These are phyloP conservation scores for Macrophomina phaseolina DNA, from an alignment of 2,329 filamentous ascomycete species.

Conservation along the genomic window DNA sequence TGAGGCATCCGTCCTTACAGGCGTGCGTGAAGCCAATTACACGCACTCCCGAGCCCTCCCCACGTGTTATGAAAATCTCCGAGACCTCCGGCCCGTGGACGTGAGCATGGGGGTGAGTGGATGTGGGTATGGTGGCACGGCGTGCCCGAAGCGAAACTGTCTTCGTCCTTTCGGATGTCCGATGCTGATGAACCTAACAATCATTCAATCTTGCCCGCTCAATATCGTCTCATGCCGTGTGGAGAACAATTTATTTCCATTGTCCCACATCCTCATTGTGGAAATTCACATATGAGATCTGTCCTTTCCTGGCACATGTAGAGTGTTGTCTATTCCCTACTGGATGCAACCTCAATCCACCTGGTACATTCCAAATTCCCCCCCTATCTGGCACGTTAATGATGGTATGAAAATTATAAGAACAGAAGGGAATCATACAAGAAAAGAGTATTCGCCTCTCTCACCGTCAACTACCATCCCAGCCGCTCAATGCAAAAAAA, in stretches of 20 bases:
- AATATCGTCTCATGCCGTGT: not conserved
- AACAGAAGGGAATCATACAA: conserved; percentile 1
- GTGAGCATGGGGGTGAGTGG: not conserved
- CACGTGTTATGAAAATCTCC: conserved; percentile 6
- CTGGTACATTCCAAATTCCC: conserved; percentile 5
- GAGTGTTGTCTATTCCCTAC: conserved; percentile 2
- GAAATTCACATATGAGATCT: not conserved
- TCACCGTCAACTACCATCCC: not conserved
- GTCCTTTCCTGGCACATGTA: not conserved
- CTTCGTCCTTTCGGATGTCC: no score
- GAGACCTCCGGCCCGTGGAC: not conserved
- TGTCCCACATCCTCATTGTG: not conserved
- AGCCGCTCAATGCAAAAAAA: not conserved
- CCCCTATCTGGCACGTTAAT: not conserved
- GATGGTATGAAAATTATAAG: conserved; percentile 16
- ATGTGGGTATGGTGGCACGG: not conserved
- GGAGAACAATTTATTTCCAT: not conserved
- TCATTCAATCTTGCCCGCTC: no score
- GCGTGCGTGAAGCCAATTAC: conserved; percentile 9
- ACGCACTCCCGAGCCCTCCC: not conserved
- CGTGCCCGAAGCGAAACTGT: not conserved
- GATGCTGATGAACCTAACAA: no score
- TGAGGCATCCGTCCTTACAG: conserved; percentile 2
- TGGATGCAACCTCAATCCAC: conserved; percentile 11
- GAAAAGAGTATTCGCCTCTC: not conserved